These are phyloP conservation scores for Apophysomyces variabilis DNA, from an alignment of 371 early-diverging fungal genomes.

Conservation along the genomic window DNA sequence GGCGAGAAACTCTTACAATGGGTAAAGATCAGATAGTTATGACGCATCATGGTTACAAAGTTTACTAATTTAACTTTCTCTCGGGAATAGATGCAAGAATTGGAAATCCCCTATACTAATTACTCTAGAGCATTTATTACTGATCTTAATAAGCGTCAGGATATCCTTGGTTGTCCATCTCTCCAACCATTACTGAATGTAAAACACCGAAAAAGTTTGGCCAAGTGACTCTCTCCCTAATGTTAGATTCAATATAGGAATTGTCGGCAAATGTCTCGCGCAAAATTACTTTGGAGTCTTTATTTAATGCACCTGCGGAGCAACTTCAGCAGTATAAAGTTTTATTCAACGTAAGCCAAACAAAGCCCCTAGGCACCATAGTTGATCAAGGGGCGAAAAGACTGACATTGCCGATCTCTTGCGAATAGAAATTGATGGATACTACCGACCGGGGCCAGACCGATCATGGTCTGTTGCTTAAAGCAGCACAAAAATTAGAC, in stretches of 20 bases:
- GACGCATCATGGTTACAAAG: conserved; percentile 5
- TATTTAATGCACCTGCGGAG: conserved; percentile 51
- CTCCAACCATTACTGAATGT: conserved; percentile 34
- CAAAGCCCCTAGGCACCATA: conserved; percentile 6
- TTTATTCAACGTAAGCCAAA: conserved; percentile 46
- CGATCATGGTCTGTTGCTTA: conserved; percentile 40
- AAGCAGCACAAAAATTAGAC: conserved; percentile 46
- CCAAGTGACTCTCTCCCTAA: neutral
- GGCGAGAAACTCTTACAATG: conserved; percentile 54
- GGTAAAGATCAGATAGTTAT: conserved; percentile 30
- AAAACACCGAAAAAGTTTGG: conserved; percentile 1
- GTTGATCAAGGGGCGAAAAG: neutral
- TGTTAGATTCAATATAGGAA: conserved; percentile 19
- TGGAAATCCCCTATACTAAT: conserved; percentile 57
- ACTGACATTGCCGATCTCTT: neutral
- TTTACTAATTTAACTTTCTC: conserved; percentile 6
- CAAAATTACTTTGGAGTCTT: conserved; percentile 42
- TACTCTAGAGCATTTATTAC: conserved; percentile 44
- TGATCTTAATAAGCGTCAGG: conserved; percentile 42
- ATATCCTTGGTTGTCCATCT: conserved; percentile 37
- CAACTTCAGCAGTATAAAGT: conserved; percentile 55
- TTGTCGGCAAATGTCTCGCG: conserved; percentile 31
- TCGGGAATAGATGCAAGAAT: conserved; percentile 44
- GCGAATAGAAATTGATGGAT: conserved; percentile 42
- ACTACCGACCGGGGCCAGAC: conserved; percentile 42